Evolutionary conservation across 306 rosid species (phyloP).

Genomic region (Abrus precatorius): DNA sequence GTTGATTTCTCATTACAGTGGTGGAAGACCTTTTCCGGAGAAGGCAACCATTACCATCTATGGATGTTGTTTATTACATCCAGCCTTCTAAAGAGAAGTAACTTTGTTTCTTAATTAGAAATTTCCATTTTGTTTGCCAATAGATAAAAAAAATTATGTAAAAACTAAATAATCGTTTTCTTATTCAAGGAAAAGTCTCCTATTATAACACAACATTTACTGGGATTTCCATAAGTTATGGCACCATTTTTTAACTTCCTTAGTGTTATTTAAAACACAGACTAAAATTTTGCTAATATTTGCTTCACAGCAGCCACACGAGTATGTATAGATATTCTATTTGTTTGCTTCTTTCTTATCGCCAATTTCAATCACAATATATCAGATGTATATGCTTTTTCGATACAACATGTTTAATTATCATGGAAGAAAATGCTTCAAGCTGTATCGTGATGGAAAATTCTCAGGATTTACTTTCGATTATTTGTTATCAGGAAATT

Average conservation of each 20-base stretch:
- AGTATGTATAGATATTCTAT: not conserved
- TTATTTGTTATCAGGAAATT: conserved; percentile 8
- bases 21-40: conserved; percentile 96
- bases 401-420: not conserved
- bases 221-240: not conserved
- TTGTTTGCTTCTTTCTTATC: not conserved
- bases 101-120: conserved; percentile 42
- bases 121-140: conserved; percentile 5
- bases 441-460: not conserved
- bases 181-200: conserved; percentile 7
- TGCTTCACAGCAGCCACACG: not conserved
- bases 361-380: not conserved
- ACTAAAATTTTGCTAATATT: not conserved
- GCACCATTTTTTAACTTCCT: conserved; percentile 13
- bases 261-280: not conserved
- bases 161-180: conserved; percentile 23
- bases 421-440: conserved; percentile 9
- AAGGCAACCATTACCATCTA: conserved; percentile 93
- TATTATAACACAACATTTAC: not conserved
- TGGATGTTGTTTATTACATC: conserved; percentile 91
- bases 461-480: not conserved
- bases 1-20: conserved; percentile 67
- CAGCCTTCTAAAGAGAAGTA: conserved; percentile 97
- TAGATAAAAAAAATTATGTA: conserved; percentile 5
- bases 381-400: not conserved